phyloP scores from a whole-genome alignment of 2,329 filamentous ascomycete species.

The Phoma sp. region DNA sequence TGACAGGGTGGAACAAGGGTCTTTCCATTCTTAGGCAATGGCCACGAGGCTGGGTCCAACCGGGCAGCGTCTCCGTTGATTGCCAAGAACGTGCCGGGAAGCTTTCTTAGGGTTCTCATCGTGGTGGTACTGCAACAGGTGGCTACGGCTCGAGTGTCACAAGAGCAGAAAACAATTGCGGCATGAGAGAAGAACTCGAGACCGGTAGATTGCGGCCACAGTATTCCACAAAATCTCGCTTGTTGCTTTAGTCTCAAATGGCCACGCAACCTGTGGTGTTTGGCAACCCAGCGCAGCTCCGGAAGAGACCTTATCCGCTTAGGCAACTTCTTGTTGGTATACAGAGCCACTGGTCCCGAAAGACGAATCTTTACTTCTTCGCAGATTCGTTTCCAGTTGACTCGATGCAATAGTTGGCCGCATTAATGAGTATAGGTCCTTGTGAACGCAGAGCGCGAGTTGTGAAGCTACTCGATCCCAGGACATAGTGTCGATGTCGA shows the following conservation, averaged over 20 bases:
- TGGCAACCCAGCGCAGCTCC: not conserved
- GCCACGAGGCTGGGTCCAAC: not conserved
- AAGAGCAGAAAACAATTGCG: not conserved
- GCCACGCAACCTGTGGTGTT: not conserved
- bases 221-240: too few species aligned
- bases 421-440: too few species aligned
- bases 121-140: slow-evolving; percentile 4
- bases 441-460: too few species aligned
- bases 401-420: not conserved
- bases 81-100: not conserved
- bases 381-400: not conserved
- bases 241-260: not conserved
- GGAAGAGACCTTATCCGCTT: slow-evolving; percentile 6
- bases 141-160: slow-evolving; percentile 1
- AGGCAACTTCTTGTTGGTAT: not conserved
- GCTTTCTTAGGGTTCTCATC: not conserved
- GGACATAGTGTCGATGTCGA: too few species aligned
- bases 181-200: not conserved
- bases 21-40: slow-evolving; percentile 6
- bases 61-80: not conserved
- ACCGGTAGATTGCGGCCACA: not conserved
- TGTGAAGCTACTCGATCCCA: too few species aligned
- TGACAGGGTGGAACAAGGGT: not conserved
- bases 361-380: not conserved
- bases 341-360: not conserved